A percentile compares a stretch with the other conserved stretches of the same genome.
phyloP scores from a whole-genome alignment of 345 rosid species.

The Salix dunnii region DNA sequence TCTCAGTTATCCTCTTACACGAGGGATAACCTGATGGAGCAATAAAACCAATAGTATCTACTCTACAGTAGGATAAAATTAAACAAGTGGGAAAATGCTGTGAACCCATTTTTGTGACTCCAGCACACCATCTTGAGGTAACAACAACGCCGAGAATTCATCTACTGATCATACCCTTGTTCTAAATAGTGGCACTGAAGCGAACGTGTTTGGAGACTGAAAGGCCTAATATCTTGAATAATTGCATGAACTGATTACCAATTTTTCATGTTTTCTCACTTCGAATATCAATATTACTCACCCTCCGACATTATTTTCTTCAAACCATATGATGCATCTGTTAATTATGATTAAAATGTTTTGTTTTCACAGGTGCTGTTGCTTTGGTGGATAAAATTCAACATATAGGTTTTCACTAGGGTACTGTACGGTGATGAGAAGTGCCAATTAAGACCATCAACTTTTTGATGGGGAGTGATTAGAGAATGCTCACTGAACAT shows the following conservation, averaged over 20 bases:
- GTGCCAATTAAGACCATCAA: background rate
- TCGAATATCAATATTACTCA: background rate
- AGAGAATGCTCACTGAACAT: background rate
- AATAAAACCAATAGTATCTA: slow-evolving; percentile 5
- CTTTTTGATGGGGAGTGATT: background rate
- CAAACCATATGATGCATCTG: background rate
- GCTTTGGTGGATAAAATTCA: background rate
- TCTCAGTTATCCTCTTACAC: slow-evolving; percentile 9
- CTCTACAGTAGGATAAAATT: slow-evolving; percentile 13
- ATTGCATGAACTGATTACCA: background rate
- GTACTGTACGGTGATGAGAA: background rate
- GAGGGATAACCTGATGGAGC: background rate
- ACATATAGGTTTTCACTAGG: background rate
- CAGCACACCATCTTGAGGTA: slow-evolving; percentile 3
- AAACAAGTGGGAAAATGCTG: slow-evolving; percentile 21
- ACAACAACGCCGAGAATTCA: slow-evolving; percentile 2
- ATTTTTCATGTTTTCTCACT: slow-evolving; percentile 1
- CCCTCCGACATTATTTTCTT: background rate
- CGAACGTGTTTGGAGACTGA: slow-evolving; percentile 8
- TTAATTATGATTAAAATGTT: background rate
- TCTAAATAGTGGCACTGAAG: background rate
- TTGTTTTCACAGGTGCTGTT: background rate
- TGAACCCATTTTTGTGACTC: background rate
- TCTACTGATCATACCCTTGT: background rate
- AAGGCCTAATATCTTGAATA: background rate